A percentile compares a stretch with the other conserved stretches of the same genome.
Evolutionary conservation across 2,329 filamentous ascomycete genomes (phyloP).

Genomic region (Talaromyces sp.): DNA sequence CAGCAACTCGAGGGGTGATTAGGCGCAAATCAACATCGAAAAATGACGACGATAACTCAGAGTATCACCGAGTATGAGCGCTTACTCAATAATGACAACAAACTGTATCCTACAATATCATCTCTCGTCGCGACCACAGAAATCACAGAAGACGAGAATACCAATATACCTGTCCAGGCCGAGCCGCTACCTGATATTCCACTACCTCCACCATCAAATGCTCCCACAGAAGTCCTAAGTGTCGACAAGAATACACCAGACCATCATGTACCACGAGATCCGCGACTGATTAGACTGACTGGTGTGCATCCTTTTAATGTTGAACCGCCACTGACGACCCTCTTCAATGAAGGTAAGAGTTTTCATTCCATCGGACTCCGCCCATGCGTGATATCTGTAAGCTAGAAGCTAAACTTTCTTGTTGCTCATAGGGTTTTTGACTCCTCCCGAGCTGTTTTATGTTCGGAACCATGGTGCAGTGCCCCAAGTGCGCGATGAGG

Average conservation of each 20-base stretch:
- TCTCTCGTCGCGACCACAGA: neutral
- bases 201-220: slow-evolving; percentile 60
- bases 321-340: slow-evolving; percentile 71
- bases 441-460: slow-evolving; percentile 82
- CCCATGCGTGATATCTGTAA: neutral
- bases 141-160: neutral
- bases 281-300: slow-evolving; percentile 77
- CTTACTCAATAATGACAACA: neutral
- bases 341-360: slow-evolving; percentile 58
- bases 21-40: neutral
- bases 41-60: slow-evolving; percentile 7
- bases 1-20: neutral
- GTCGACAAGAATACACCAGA: slow-evolving; percentile 81
- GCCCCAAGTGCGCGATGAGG: slow-evolving; percentile 66
- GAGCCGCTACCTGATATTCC: slow-evolving; percentile 45
- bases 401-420: neutral
- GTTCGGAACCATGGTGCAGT: slow-evolving; percentile 87
- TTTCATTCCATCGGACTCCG: neutral
- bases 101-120: neutral
- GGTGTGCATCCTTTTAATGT: slow-evolving; percentile 89
- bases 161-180: slow-evolving; percentile 4
- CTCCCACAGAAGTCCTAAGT: slow-evolving; percentile 59
- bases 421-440: slow-evolving; percentile 63
- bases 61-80: neutral
- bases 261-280: slow-evolving; percentile 71